Conservation (phyloP, 208 protist species). For the Crithidia bombi region DNA sequence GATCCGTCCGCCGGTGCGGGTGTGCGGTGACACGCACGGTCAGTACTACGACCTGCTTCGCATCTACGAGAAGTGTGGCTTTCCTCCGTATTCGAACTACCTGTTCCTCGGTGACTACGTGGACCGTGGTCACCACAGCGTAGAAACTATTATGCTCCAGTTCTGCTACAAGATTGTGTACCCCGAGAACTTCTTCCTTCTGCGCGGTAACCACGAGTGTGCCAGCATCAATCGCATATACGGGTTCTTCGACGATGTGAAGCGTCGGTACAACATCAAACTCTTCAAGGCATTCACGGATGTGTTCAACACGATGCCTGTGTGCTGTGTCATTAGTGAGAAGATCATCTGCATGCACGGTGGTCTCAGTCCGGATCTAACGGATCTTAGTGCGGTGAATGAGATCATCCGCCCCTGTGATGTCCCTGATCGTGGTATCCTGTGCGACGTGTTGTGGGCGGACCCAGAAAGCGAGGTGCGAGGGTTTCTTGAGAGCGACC, state of each 20-base stretch:
- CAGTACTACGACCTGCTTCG: slow-evolving; percentile 99
- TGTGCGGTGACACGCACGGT: slow-evolving; percentile 98
- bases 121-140: slow-evolving; percentile 96
- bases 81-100: slow-evolving; percentile 99
- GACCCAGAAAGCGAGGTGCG: slow-evolving; percentile 95
- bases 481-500: slow-evolving; percentile 98
- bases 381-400: slow-evolving; percentile 93
- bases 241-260: slow-evolving; percentile 99
- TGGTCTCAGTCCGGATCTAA: slow-evolving; percentile 97
- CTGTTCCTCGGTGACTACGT: slow-evolving; percentile 99
- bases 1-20: slow-evolving; percentile 84
- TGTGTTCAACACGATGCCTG: slow-evolving; percentile 99
- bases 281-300: slow-evolving; percentile 99
- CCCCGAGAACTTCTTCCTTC: slow-evolving; percentile 98
- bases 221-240: slow-evolving; percentile 98
- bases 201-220: slow-evolving; percentile 99
- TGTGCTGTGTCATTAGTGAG: slow-evolving; percentile 98
- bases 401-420: slow-evolving; percentile 97
- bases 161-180: slow-evolving; percentile 97
- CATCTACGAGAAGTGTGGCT: slow-evolving; percentile 99
- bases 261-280: slow-evolving; percentile 94
- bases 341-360: slow-evolving; percentile 99
- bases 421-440: slow-evolving; percentile 99
- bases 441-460: slow-evolving; percentile 99
- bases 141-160: slow-evolving; percentile 94